phyloP scores from a whole-genome alignment of 306 rosid genomes.

The Comarum palustre region DNA sequence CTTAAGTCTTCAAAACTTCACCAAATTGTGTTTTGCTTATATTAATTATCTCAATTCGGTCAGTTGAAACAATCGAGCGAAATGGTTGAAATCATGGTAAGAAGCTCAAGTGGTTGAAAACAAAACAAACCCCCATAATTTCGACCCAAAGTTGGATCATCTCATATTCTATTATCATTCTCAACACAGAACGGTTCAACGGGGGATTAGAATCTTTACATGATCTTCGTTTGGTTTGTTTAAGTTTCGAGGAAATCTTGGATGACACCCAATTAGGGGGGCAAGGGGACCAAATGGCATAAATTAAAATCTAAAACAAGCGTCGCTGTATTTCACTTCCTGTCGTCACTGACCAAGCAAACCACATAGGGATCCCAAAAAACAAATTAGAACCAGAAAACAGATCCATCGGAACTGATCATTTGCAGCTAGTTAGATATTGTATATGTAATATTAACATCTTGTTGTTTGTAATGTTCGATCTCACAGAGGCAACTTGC shows the following conservation, averaged over 20 bases:
- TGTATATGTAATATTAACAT: background rate
- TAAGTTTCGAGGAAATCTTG: background rate
- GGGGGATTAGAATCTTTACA: background rate
- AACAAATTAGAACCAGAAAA: background rate
- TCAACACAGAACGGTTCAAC: background rate
- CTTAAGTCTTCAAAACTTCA: no score
- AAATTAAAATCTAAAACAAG: background rate
- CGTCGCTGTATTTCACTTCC: background rate
- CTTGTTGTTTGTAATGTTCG: background rate
- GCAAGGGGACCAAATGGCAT: background rate
- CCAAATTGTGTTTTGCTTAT: no score
- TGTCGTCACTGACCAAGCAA: background rate
- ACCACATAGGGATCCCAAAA: background rate
- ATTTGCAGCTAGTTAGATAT: background rate
- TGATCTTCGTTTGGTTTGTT: background rate
- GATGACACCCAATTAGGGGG: background rate
- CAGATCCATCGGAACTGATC: background rate
- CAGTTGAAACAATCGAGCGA: no score
- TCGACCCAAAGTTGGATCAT: no score
- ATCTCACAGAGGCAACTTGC: conserved; percentile 5
- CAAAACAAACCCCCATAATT: no score
- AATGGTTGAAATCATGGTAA: no score
- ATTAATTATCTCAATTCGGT: no score
- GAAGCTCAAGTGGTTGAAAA: no score
- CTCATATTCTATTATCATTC: no score